Conservation (phyloP, 768 basidiomycete genomes). For the Pisolithus tinctorius region DNA sequence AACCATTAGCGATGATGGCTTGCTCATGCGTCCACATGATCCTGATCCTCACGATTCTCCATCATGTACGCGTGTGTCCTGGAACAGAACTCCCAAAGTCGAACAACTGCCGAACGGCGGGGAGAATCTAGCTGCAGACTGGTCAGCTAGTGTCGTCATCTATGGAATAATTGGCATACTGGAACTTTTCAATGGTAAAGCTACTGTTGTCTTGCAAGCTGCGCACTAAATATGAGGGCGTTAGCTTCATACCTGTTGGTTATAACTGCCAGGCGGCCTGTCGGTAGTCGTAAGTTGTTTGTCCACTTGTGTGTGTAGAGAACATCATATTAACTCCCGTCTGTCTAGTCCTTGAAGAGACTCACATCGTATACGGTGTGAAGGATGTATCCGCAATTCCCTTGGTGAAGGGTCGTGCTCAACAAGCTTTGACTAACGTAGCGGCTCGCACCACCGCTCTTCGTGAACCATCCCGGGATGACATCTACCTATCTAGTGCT, state of each 20-base stretch:
- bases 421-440: conserved; percentile 43
- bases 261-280: conserved; percentile 52
- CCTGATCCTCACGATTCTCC: conserved; percentile 23
- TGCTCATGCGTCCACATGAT: conserved; percentile 59
- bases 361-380: conserved; percentile 57
- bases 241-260: conserved; percentile 73
- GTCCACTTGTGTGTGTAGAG: not conserved
- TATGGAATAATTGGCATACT: conserved; percentile 75
- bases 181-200: conserved; percentile 61
- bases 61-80: conserved; percentile 46
- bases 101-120: conserved; percentile 39
- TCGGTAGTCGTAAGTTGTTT: conserved; percentile 57
- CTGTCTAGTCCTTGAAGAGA: conserved; percentile 57
- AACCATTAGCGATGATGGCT: conserved; percentile 49
- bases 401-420: conserved; percentile 58
- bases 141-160: conserved; percentile 52
- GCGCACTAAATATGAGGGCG: conserved; percentile 9
- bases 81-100: conserved; percentile 52
- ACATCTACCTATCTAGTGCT: conserved; percentile 20
- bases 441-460: conserved; percentile 41
- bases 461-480: conserved; percentile 41
- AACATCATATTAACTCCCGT: no score
- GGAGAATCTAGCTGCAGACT: conserved; percentile 36
- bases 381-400: conserved; percentile 70
- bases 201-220: not conserved